A percentile compares a stretch with the other conserved stretches of the same genome.
These are phyloP conservation scores for Pseudotulostoma volvatum DNA, from an alignment of 495 filamentous ascomycete genomes.

Conservation along the genomic window DNA sequence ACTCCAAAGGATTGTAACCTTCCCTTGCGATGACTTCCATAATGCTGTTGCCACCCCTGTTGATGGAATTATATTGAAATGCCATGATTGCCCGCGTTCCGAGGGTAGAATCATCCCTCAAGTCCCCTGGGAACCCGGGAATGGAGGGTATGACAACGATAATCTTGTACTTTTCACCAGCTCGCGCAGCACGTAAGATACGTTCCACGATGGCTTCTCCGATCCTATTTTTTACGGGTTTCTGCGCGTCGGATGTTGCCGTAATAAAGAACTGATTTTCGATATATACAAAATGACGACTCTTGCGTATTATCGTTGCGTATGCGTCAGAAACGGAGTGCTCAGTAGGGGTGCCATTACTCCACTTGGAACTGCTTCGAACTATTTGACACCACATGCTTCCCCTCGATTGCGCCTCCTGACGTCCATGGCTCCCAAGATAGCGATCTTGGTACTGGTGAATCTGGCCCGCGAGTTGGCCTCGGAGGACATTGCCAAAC, in stretches of 20 bases:
- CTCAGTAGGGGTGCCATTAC: constrained; percentile 47
- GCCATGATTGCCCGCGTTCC: constrained; percentile 93
- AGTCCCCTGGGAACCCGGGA: constrained; percentile 80
- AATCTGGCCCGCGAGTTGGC: constrained; percentile 30
- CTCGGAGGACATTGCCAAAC: constrained; percentile 23
- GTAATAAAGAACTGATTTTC: constrained; percentile 99
- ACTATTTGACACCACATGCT: constrained; percentile 51
- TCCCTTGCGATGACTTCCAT: constrained; percentile 58
- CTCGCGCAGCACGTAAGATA: constrained; percentile 59
- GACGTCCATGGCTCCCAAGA: constrained; percentile 10
- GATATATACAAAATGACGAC: constrained; percentile 79
- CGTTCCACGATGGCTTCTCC: constrained; percentile 79
- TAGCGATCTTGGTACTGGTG: constrained; percentile 32
- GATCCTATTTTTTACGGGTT: constrained; percentile 73
- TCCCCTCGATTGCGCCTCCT: constrained; percentile 16
- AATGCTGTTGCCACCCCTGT: constrained; percentile 73
- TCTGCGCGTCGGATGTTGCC: constrained; percentile 57
- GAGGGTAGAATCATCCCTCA: constrained; percentile 60
- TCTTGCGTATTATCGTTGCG: constrained; percentile 61
- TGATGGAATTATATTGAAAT: constrained; percentile 81
- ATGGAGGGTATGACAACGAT: constrained; percentile 77
- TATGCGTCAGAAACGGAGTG: constrained; percentile 89
- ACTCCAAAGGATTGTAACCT: constrained; percentile 58
- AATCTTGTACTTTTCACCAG: constrained; percentile 62
- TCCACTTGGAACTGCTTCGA: constrained; percentile 58